Evolutionary conservation across 2,329 filamentous ascomycete species (phyloP).

Genomic region (Diplodia sapinea): DNA sequence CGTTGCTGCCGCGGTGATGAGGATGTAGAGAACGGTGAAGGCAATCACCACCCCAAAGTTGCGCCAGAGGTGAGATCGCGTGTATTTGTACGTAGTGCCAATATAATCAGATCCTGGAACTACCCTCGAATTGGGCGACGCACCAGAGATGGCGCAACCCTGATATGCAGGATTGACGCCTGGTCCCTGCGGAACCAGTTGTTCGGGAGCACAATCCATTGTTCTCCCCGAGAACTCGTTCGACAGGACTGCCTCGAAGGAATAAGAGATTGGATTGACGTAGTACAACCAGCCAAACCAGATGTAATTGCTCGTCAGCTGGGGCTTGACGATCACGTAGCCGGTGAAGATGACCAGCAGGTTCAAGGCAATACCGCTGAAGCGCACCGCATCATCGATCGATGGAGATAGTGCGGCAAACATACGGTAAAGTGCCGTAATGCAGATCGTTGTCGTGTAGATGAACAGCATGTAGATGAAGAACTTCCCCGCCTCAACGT

Average conservation of each 20-base stretch:
- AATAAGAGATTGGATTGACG: conserved; percentile 61
- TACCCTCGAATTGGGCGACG: conserved; percentile 55
- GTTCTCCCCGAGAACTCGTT: conserved; percentile 67
- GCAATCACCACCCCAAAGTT: conserved; percentile 81
- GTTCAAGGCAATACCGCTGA: conserved; percentile 67
- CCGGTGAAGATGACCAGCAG: conserved; percentile 68
- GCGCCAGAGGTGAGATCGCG: conserved; percentile 66
- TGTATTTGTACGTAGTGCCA: conserved; percentile 61
- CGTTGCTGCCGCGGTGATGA: conserved; percentile 72
- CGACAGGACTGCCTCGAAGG: conserved; percentile 69
- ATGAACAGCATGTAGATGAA: conserved; percentile 70
- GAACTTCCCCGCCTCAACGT: conserved; percentile 66
- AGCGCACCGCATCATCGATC: conserved; percentile 70
- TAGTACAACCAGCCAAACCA: conserved; percentile 64
- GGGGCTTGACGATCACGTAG: conserved; percentile 71
- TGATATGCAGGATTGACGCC: conserved; percentile 62
- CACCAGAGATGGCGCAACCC: conserved; percentile 68
- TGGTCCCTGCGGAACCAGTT: conserved; percentile 66
- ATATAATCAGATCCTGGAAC: conserved; percentile 64
- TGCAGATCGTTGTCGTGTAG: conserved; percentile 65
- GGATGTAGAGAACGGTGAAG: conserved; percentile 75
- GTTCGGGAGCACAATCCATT: conserved; percentile 64
- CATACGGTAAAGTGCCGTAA: conserved; percentile 70
- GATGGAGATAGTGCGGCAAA: conserved; percentile 68
- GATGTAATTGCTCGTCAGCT: conserved; percentile 63